Base-by-base conservation (phyloP, 164 flowering plant genomes). In the Sedum album region DNA sequence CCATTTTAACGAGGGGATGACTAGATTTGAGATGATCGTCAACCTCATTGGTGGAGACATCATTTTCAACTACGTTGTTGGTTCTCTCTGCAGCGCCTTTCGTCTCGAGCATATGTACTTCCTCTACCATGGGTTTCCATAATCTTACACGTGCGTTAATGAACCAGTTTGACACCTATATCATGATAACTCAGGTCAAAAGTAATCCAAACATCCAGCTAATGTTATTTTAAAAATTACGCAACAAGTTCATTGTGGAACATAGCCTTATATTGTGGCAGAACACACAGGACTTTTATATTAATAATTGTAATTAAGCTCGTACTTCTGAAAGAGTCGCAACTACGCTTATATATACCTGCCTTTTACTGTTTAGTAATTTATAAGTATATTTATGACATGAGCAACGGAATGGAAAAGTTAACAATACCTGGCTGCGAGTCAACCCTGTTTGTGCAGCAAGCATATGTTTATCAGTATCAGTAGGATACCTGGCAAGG, bases 121-220 rank as follows among this genome's bases (percentile, higher is more conserved):
- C 97, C 73, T 91, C 97, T 39, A 91, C 96, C 97, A 91, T 91
- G 23, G 97, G 97, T 75, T 91, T 91, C 97, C 97, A 91, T 1
- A 91, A 78, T 3, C 97, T 83, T 2, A 91, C 97, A 15, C 97
- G 81, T 3, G 97, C 97, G 74, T 91, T 91, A 72, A 91, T 91
- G 72, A 91, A 91, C 97, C 97, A 91, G 73, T 91, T 91, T 2
- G 97, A 91, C 1, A 91, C 97, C 97, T 91, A 68, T 66, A 72
- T n/a, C n/a, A 35, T 21, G 39, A 72, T 14, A 31, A 3, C 17
- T 4, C 13, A 49, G 5, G 18, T n/a, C 38, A 44, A 44, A 17
- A 3, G 7, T 35, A 35, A 3, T 35, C 7, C 38, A 35, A 3
- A 3, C 7, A 35, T 3, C 7, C 38, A 35, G 38, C 3, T 35